These are phyloP conservation scores for Lecanosticta acicola DNA, from an alignment of 2,329 filamentous ascomycete species.

Conservation along the genomic window DNA sequence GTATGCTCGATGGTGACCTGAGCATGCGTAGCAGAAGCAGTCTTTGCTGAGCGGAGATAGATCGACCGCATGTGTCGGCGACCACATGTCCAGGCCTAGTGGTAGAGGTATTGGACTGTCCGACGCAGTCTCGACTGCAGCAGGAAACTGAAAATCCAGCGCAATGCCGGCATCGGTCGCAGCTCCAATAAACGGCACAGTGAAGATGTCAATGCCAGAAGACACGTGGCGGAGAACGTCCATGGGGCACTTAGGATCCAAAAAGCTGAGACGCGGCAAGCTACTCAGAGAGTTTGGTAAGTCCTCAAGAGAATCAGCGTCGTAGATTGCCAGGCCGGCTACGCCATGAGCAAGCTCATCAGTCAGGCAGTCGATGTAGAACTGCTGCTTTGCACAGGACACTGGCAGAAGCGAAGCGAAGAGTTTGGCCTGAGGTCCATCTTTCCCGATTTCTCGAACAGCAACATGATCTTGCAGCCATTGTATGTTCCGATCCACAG, in stretches of 20 bases:
- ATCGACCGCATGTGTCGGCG: constrained; percentile 54
- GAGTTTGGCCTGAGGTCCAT: constrained; percentile 43
- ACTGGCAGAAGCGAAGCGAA: constrained; percentile 68
- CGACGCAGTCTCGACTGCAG: neutral
- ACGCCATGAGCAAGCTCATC: constrained; percentile 56
- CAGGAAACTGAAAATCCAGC: constrained; percentile 69
- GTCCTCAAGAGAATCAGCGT: constrained; percentile 61
- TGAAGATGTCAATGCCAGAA: constrained; percentile 74
- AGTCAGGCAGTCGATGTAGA: constrained; percentile 70
- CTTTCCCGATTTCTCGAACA: constrained; percentile 3
- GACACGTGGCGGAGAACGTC: constrained; percentile 69
- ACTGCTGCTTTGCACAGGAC: constrained; percentile 66
- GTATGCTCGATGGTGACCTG: constrained; percentile 77
- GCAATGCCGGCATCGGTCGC: constrained; percentile 82
- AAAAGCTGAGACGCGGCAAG: constrained; percentile 70
- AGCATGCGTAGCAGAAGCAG: constrained; percentile 81
- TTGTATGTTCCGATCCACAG: constrained; percentile 76
- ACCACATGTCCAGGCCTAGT: constrained; percentile 77
- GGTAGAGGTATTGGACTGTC: constrained; percentile 34
- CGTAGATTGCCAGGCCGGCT: constrained; percentile 71
- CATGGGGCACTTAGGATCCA: constrained; percentile 64
- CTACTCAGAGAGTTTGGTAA: constrained; percentile 55
- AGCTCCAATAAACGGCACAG: constrained; percentile 66
- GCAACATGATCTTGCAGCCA: constrained; percentile 68
- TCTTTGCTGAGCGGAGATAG: constrained; percentile 55